Evolutionary conservation across 176 grass and related monocot genomes (phyloP), one percentile per base, ranked within the genome.

Genomic region (Thalia dealbata): DNA sequence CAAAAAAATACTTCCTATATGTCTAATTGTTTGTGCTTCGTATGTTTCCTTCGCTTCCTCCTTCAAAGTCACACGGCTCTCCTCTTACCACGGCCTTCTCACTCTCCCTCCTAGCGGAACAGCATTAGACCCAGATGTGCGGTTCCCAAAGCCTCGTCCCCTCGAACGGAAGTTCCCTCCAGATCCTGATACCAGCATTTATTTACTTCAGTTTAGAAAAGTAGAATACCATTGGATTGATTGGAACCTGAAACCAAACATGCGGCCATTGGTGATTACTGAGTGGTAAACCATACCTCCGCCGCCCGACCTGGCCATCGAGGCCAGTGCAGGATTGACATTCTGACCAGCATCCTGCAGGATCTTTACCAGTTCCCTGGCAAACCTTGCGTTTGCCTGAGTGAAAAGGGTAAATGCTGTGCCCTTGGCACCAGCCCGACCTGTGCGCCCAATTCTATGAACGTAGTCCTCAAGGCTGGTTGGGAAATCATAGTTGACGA

Each of bases 401-500:
- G 95, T 99, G 81, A 99, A 99, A 51, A 99, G 93, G 32, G 95
- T 99, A 50, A 85, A 79, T 22, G 95, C 90, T 70, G 80, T 99
- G 43, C 95, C 95, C 1, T 75, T 99, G 15, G 90, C 90, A 81
- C 95, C 95, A 71, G 90, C 95, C 76, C 95, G 87, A 23, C 95
- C 95, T 50, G 95, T 99, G 23, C 95, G 85, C 48, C 95, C 95
- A 76, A 99, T 99, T 75, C 90, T 93, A 69, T 99, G 95, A 75
- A 99, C 88, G 81, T 99, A 99, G 81, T 99, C 95, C 69, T 99
- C 95, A 21, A 99, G 78, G 72, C 82, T 88, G 46, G 85, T 93
- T 41, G 95, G 95, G 61, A 99, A 99, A 82, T 99, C 95, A 86
- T 81, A 99, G 81, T 99, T 99, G 76, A 99, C 80, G 62, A 99